A percentile compares a stretch with the other conserved stretches of the same genome.
These are phyloP conservation scores for Blastomyces gilchristii DNA, from an alignment of 2,329 filamentous ascomycete species.

Conservation along the genomic window DNA sequence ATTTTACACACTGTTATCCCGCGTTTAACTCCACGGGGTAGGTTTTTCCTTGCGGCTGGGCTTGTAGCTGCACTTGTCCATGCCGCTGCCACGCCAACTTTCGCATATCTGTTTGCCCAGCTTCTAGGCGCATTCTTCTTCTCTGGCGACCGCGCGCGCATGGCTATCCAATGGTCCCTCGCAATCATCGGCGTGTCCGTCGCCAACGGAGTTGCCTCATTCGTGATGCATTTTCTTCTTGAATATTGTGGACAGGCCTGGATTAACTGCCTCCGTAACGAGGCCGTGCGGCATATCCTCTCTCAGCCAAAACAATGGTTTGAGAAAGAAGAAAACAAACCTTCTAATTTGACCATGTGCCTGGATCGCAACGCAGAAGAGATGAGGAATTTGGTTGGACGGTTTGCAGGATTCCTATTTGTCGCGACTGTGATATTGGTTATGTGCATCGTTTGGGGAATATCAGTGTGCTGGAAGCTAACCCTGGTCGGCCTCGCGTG, in stretches of 20 bases:
- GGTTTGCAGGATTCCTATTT: conserved; percentile 62
- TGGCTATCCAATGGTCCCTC: conserved; percentile 57
- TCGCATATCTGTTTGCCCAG: conserved; percentile 65
- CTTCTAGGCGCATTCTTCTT: conserved; percentile 62
- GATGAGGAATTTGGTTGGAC: conserved; percentile 69
- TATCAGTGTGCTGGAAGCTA: conserved; percentile 66
- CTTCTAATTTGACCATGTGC: conserved; percentile 55
- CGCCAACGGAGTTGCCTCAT: conserved; percentile 55
- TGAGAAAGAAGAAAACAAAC: conserved; percentile 54
- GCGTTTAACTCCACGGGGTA: conserved; percentile 43
- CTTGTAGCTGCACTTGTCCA: conserved; percentile 53
- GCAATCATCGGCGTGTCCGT: conserved; percentile 58
- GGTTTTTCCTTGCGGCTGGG: conserved; percentile 48
- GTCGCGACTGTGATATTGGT: conserved; percentile 56
- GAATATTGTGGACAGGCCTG: conserved; percentile 64
- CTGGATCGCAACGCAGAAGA: conserved; percentile 79
- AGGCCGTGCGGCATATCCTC: conserved; percentile 60
- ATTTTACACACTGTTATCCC: conserved; percentile 65
- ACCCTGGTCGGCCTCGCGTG: conserved; percentile 64
- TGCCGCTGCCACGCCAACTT: conserved; percentile 59
- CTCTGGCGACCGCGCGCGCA: conserved; percentile 37
- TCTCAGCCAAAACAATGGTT: conserved; percentile 73
- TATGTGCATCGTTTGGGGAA: conserved; percentile 63
- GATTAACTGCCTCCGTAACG: conserved; percentile 59
- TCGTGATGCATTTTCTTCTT: conserved; percentile 58